phyloP scores from a whole-genome alignment of 768 basidiomycete species.

The Phaffia tasmanica region DNA sequence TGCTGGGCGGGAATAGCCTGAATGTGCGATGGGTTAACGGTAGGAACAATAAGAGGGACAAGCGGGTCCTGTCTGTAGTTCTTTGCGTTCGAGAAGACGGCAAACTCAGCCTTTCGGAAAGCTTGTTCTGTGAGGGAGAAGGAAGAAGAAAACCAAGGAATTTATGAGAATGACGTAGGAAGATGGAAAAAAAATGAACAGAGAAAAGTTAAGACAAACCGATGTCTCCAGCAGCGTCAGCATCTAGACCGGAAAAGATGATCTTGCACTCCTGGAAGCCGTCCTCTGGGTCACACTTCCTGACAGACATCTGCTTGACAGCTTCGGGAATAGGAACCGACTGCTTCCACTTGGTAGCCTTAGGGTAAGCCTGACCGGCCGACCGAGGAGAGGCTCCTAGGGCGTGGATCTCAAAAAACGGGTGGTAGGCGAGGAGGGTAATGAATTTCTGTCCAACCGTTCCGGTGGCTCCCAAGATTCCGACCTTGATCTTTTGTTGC shows the following conservation, averaged over 20 bases:
- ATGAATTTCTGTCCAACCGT: slow-evolving; percentile 91
- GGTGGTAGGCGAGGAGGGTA: slow-evolving; percentile 70
- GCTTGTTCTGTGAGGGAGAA: slow-evolving; percentile 55
- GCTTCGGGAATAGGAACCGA: slow-evolving; percentile 55
- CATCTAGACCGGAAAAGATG: slow-evolving; percentile 91
- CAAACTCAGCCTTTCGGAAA: slow-evolving; percentile 74
- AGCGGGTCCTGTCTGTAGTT: slow-evolving; percentile 84
- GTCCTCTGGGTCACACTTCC: slow-evolving; percentile 58
- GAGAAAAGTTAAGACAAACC: slow-evolving; percentile 48
- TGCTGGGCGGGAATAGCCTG: slow-evolving; percentile 75
- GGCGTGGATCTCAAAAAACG: slow-evolving; percentile 75
- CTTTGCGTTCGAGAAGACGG: slow-evolving; percentile 95
- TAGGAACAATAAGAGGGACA: slow-evolving; percentile 90
- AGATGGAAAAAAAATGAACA: neutral
- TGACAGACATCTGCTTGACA: slow-evolving; percentile 56
- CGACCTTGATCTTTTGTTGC: slow-evolving; percentile 39
- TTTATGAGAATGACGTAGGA: neutral
- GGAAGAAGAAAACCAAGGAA: neutral
- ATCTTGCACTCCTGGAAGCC: slow-evolving; percentile 70
- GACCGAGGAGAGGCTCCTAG: slow-evolving; percentile 83
- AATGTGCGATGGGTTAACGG: slow-evolving; percentile 81
- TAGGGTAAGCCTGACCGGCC: slow-evolving; percentile 66
- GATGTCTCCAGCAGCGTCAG: slow-evolving; percentile 87
- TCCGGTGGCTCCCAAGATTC: slow-evolving; percentile 43
- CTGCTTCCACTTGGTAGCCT: slow-evolving; percentile 79